Conservation (phyloP, 202 grass and related monocot genomes). For the Zizania palustris region DNA sequence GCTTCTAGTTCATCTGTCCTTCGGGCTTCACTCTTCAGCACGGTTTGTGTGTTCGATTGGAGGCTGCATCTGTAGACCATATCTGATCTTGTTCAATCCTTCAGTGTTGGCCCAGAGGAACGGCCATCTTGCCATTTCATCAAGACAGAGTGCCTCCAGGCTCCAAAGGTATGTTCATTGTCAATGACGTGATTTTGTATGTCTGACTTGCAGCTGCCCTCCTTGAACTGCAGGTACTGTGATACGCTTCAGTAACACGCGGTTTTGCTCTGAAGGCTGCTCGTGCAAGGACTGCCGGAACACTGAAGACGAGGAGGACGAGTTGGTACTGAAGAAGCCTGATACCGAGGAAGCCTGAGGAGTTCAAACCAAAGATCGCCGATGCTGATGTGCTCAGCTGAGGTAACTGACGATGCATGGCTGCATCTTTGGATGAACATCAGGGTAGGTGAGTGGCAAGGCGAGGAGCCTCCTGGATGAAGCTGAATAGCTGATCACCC, state of each 20-base stretch:
- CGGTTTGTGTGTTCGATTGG: neutral
- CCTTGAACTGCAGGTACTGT: neutral
- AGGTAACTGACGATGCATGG: neutral
- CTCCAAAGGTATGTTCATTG: too few species aligned
- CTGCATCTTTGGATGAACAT: neutral
- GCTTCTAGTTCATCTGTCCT: neutral
- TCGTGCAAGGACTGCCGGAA: conserved; percentile 27
- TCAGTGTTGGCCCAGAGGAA: conserved; percentile 5
- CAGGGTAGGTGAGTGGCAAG: neutral
- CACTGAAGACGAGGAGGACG: neutral
- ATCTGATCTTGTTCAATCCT: neutral
- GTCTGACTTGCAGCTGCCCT: too few species aligned
- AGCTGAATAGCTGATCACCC: conserved; percentile 19
- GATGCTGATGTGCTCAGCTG: neutral
- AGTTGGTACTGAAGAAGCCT: conserved; percentile 7
- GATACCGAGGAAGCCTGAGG: neutral
- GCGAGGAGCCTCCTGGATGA: conserved; percentile 13
- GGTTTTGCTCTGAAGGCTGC: conserved; percentile 19
- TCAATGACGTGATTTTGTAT: too few species aligned
- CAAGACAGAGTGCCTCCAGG: neutral
- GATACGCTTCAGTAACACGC: neutral
- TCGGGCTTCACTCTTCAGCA: neutral
- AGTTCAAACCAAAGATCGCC: conserved; percentile 14
- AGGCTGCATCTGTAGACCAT: neutral
- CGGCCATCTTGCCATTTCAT: conserved; percentile 1